Conservation (phyloP, 805 yeast species). For the Yamadazyma scolyti region DNA sequence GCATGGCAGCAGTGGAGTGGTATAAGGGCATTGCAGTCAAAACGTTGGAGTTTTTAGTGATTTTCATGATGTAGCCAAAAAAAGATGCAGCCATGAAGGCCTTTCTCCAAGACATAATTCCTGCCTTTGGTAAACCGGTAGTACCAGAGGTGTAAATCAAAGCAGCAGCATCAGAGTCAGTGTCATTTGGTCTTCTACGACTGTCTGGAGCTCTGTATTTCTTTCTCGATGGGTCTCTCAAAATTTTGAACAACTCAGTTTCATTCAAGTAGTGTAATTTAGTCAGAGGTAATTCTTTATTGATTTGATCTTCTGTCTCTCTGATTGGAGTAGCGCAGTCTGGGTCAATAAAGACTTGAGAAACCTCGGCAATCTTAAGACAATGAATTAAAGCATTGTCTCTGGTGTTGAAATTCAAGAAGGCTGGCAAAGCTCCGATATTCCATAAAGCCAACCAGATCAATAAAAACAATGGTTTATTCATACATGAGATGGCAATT, state of each 20-base stretch:
- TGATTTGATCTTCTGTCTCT: slow-evolving; percentile 43
- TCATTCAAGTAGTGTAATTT: slow-evolving; percentile 51
- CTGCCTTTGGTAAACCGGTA: slow-evolving; percentile 92
- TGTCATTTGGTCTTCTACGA: slow-evolving; percentile 55
- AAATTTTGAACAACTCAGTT: slow-evolving; percentile 39
- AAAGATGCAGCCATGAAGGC: slow-evolving; percentile 64
- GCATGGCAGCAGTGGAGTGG: slow-evolving; percentile 88
- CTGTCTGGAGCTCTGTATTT: slow-evolving; percentile 52
- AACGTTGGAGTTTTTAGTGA: slow-evolving; percentile 52
- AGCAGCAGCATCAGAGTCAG: slow-evolving; percentile 61
- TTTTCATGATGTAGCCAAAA: slow-evolving; percentile 66
- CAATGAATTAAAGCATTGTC: slow-evolving; percentile 80
- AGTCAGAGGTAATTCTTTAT: slow-evolving; percentile 32
- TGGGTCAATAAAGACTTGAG: slow-evolving; percentile 71
- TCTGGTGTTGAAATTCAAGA: slow-evolving; percentile 74
- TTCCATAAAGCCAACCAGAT: slow-evolving; percentile 89
- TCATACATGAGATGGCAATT: slow-evolving; percentile 73
- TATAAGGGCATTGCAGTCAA: slow-evolving; percentile 94
- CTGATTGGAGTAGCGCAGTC: slow-evolving; percentile 53
- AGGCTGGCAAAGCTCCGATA: slow-evolving; percentile 85
- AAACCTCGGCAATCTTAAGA: slow-evolving; percentile 60
- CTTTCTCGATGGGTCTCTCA: slow-evolving; percentile 38
- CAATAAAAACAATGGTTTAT: slow-evolving; percentile 77
- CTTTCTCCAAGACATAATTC: slow-evolving; percentile 89
- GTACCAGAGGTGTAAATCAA: slow-evolving; percentile 92